phyloP scores from a whole-genome alignment of 2,329 filamentous ascomycete genomes.

The Sarocladium strictum region DNA sequence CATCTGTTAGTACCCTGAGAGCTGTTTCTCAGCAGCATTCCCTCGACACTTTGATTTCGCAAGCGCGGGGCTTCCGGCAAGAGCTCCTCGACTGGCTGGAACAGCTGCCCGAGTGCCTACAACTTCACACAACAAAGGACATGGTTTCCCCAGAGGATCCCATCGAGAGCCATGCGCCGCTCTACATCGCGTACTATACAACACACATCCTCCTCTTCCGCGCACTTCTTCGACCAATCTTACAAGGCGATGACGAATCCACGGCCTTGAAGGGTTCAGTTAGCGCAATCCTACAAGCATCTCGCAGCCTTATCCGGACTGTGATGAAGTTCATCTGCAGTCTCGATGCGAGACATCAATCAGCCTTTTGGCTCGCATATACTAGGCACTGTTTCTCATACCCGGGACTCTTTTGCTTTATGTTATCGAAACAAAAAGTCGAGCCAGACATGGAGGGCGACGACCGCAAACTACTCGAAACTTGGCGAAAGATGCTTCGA shows the following conservation, averaged over 20 bases:
- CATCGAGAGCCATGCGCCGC: constrained; percentile 12
- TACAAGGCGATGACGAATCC: background rate
- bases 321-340: constrained; percentile 14
- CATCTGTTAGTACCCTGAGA: constrained; percentile 11
- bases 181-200: constrained; percentile 14
- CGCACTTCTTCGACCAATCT: constrained; percentile 13
- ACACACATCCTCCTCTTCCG: constrained; percentile 13
- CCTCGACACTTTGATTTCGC: constrained; percentile 7
- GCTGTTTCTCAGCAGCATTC: constrained; percentile 13
- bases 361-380: constrained; percentile 17
- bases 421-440: constrained; percentile 13
- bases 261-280: background rate
- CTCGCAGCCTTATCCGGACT: constrained; percentile 14
- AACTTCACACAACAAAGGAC: constrained; percentile 6
- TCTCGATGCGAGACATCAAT: constrained; percentile 13
- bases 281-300: constrained; percentile 12
- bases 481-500: constrained; percentile 15
- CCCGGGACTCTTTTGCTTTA: constrained; percentile 16
- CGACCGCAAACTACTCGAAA: constrained; percentile 13
- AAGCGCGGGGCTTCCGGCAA: constrained; percentile 11
- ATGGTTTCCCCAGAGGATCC: background rate
- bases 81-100: constrained; percentile 12
- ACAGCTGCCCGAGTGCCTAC: constrained; percentile 11
- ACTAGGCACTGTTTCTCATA: constrained; percentile 15
- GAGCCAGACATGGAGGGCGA: constrained; percentile 9